These are phyloP conservation scores for Leptographium galeiforme DNA, from an alignment of 2,329 filamentous ascomycete species.

Conservation along the genomic window DNA sequence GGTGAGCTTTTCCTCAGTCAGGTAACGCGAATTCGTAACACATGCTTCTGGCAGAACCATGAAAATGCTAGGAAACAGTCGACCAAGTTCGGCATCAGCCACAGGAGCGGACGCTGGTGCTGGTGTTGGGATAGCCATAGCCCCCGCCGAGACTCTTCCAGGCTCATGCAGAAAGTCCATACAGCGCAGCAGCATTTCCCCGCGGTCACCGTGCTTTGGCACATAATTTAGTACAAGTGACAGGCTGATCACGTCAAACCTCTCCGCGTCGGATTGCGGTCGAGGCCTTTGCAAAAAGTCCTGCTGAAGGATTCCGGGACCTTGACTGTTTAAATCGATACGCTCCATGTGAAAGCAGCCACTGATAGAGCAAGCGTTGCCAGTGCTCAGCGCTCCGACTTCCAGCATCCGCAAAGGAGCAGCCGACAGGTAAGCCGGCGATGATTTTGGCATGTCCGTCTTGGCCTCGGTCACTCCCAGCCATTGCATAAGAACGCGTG, in stretches of 20 bases:
- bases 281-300: conserved; percentile 87
- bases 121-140: background rate
- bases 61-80: conserved; percentile 59
- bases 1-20: conserved; percentile 55
- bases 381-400: conserved; percentile 72
- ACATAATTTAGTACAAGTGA: conserved; percentile 93
- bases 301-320: conserved; percentile 67
- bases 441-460: conserved; percentile 1
- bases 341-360: conserved; percentile 59
- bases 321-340: conserved; percentile 85
- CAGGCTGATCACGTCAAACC: conserved; percentile 81
- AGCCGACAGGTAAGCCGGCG: background rate
- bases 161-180: conserved; percentile 49
- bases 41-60: conserved; percentile 83
- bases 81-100: conserved; percentile 8
- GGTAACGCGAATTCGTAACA: conserved; percentile 79
- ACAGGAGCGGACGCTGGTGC: background rate
- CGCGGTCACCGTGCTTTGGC: conserved; percentile 58
- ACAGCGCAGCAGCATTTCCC: conserved; percentile 73
- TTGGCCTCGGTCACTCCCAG: conserved; percentile 25
- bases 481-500: conserved; percentile 51
- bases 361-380: conserved; percentile 71
- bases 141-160: background rate
- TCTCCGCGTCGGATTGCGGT: conserved; percentile 45
- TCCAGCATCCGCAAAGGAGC: conserved; percentile 57